Evolutionary conservation across 73 alveolate species (phyloP), one percentile per base, ranked within the genome.

Genomic region (Effrenium voratum): DNA sequence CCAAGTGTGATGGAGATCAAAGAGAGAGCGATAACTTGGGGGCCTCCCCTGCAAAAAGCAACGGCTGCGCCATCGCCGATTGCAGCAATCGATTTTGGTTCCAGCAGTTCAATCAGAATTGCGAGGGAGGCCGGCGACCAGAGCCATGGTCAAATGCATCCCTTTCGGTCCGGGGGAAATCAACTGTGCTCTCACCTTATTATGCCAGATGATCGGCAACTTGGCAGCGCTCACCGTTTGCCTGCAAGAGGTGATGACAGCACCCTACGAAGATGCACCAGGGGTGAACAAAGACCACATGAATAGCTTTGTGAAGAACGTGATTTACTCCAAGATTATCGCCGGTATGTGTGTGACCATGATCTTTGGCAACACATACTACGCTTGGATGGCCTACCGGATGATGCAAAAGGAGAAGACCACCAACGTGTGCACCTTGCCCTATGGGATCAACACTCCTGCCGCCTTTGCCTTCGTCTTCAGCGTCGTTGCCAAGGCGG

Each of bases 341-440:
- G 50, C 95, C 6, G 95, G 95, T 47, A 87, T 87, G 95, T 87
- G 95, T 41, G 19, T 72, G 40, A 87, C 95, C 70, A 87, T 87
- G 95, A 87, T 87, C 22, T 87, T 87, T 30, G 95, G 95, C 43
- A 87, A 87, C 50, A 41, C 44, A 68, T 87, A 87, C 40, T 87
- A 87, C 13, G 95, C 95, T 6, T 87, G 95, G 95, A 87, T 87
- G 95, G 95, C 95, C 26, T 70, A 41, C 41, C 60, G 95, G n/a
- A 45, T 87, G 82, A 87, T 87, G 95, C 43, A 40, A 45, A 59
- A 63, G n/a, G 94, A 57, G 76, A 63, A 63, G 50, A 38, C 22
- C 45, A 85, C 94, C 79, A 59, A 85, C 32, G 94, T 85, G 55
- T 85, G 94, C 66, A 57, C 81, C 3, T 40, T 85, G 80, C 94